Evolutionary conservation across 352 stramenopile genomes (phyloP), one percentile per base, ranked within the genome.

Genomic region (Globisporangium megalacanthum): DNA sequence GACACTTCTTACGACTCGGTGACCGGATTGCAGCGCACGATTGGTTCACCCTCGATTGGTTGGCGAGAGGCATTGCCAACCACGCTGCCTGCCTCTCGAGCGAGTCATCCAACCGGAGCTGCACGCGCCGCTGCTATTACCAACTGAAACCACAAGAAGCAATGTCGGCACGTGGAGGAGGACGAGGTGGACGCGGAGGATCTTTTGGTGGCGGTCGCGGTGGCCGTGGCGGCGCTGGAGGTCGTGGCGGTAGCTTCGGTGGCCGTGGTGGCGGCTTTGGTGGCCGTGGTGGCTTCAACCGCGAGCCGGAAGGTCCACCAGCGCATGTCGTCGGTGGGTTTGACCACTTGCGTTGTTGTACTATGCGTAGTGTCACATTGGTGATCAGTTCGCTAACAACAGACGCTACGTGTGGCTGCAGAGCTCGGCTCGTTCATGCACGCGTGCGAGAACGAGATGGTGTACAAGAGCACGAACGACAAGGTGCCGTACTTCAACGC

Each of bases 401-500:
- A 29, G 13, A 50, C 31, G 57, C 36, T 20, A 47, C 62, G 17
- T 1, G 50, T 54, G 17, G 9, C 20, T 61, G 35, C 59, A 98
- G 96, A 99, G 70, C 77, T 97, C 45, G 97, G 96, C 22, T 78
- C 85, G 52, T 98, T 99, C 61, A 77, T 98, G 62, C 97, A 99
- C 77, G 83, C 96, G 60, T 98, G 91, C 60, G 97, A 99, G 82
- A 95, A 96, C 55, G 96, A 99, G 74, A 93, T 99, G 79, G 88
- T 99, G 33, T 99, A 95, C 79, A 97, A 97, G 78, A 97, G 96
- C 69, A 98, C 89, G 39, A 89, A 98, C 65, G 66, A 91, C 58
- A 97, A 95, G 73, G 88, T 99, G 61, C 97, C 97, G 25, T 99
- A 99, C 75, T 99, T 99, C 66, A 99, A 99, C 70, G 97, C 97